These are phyloP conservation scores for Silene latifolia DNA, from an alignment of 148 eudicot species.

Conservation along the genomic window DNA sequence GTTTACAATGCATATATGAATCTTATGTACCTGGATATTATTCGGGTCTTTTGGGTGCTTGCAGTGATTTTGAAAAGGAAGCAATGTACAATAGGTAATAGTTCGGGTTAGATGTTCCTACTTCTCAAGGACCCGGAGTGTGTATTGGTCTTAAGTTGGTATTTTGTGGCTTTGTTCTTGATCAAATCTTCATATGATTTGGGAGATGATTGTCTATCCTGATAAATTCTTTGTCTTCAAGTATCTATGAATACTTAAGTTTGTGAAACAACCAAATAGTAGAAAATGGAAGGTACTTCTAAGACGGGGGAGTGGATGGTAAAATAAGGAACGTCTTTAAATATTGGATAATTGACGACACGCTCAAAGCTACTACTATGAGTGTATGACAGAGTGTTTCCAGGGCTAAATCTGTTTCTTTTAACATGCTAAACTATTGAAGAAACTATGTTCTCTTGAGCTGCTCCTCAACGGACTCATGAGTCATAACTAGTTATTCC, in stretches of 20 bases:
- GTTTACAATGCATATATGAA: too few relatives aligned
- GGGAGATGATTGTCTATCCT: background rate
- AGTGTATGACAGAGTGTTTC: too few relatives aligned
- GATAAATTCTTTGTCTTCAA: background rate
- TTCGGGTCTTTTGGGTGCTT: background rate
- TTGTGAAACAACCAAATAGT: too few relatives aligned
- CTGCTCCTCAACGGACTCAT: background rate
- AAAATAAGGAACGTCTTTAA: background rate
- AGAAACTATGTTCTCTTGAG: background rate
- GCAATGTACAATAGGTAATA: background rate
- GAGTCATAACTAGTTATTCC: background rate
- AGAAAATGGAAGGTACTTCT: too few relatives aligned
- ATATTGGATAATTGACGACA: background rate
- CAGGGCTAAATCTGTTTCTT: background rate
- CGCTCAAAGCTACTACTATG: background rate
- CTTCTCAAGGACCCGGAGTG: too few relatives aligned
- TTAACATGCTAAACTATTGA: background rate
- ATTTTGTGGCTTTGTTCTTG: background rate
- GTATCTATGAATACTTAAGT: too few relatives aligned
- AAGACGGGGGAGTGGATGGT: too few relatives aligned
- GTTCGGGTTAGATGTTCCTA: background rate
- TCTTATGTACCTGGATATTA: background rate
- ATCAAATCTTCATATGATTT: background rate
- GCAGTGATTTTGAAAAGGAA: background rate
- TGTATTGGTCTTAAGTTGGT: background rate